Evolutionary conservation across 1,284 basidiomycete species (phyloP).

Genomic region (Moesziomyces globuligerus): DNA sequence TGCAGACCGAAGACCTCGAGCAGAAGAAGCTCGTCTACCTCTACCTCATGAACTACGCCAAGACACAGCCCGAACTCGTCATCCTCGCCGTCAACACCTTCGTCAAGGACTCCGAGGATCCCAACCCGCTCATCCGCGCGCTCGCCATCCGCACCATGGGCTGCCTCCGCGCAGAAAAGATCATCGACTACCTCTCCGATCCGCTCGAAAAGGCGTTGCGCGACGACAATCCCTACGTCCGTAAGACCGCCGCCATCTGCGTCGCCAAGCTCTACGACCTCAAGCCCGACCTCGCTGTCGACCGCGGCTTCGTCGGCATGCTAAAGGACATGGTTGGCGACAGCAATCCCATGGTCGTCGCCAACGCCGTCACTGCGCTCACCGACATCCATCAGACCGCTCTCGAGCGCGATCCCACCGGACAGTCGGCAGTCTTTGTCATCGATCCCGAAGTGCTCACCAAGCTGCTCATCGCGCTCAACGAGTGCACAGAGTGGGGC

Average conservation of each 20-base stretch:
- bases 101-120: slow-evolving; percentile 91
- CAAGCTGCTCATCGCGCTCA: slow-evolving; percentile 92
- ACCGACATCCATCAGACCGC: slow-evolving; percentile 83
- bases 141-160: slow-evolving; percentile 98
- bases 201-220: slow-evolving; percentile 88
- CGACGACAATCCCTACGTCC: slow-evolving; percentile 89
- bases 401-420: slow-evolving; percentile 45
- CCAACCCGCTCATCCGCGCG: slow-evolving; percentile 94
- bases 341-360: slow-evolving; percentile 98
- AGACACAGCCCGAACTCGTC: slow-evolving; percentile 95
- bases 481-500: slow-evolving; percentile 99
- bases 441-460: slow-evolving; percentile 84
- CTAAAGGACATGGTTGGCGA: slow-evolving; percentile 88
- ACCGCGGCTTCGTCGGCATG: slow-evolving; percentile 91
- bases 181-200: slow-evolving; percentile 96
- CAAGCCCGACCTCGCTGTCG: slow-evolving; percentile 91
- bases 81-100: slow-evolving; percentile 99
- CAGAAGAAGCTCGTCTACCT: slow-evolving; percentile 98
- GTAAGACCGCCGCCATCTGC: slow-evolving; percentile 90
- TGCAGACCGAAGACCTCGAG: slow-evolving; percentile 91
- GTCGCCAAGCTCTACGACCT: slow-evolving; percentile 97
- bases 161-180: slow-evolving; percentile 95
- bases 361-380: slow-evolving; percentile 92
- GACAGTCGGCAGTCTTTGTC: slow-evolving; percentile 75
- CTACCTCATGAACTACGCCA: slow-evolving; percentile 98